Evolutionary conservation across 139 green algal genomes (phyloP).

Genomic region (Closterium sp.): DNA sequence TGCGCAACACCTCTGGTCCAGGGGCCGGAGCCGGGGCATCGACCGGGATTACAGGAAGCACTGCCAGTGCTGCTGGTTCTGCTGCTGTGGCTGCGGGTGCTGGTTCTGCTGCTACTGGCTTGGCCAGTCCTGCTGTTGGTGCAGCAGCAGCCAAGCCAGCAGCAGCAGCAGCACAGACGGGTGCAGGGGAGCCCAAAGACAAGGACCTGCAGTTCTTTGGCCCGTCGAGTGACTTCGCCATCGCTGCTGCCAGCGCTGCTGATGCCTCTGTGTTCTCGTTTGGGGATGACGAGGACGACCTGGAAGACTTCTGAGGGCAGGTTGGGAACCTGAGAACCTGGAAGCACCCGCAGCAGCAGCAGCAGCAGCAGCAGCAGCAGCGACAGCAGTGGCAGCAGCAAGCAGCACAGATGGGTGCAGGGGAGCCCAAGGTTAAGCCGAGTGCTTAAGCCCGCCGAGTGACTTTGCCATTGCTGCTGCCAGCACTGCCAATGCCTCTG

Average conservation of each 20-base stretch:
- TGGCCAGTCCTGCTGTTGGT: background rate
- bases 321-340: no score
- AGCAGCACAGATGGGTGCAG: background rate
- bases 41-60: no score
- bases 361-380: no score
- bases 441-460: background rate
- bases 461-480: conserved; percentile 6
- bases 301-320: background rate
- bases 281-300: background rate
- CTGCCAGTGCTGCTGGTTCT: background rate
- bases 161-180: background rate
- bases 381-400: no score
- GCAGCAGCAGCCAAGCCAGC: background rate
- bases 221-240: background rate
- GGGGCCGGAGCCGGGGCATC: no score
- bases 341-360: no score
- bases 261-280: conserved; percentile 1
- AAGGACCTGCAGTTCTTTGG: background rate
- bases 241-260: background rate
- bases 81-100: background rate
- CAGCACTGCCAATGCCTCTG: background rate
- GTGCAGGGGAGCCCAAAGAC: background rate
- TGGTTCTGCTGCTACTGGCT: background rate
- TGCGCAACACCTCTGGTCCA: background rate
- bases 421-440: background rate